Percentiles rank a stretch among this genome's conserved stretches.
phyloP scores from a whole-genome alignment of 495 filamentous ascomycete genomes.

The Penicillium cataractarum region DNA sequence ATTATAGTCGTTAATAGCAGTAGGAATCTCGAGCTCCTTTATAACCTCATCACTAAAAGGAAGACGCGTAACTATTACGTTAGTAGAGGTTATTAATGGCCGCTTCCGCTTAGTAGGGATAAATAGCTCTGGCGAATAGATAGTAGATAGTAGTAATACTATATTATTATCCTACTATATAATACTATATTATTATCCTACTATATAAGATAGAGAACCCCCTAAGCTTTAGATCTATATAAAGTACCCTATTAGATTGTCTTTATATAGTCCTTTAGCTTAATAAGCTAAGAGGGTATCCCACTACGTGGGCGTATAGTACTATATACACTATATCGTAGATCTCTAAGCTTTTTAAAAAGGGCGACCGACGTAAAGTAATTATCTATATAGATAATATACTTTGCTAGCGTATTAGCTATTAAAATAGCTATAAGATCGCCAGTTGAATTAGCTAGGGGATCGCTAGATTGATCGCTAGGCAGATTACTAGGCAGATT shows the following conservation, averaged over 20 bases:
- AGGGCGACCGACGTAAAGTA: background rate
- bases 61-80: background rate
- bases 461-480: too few relatives aligned
- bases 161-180: conserved; percentile 4
- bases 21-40: background rate
- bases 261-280: background rate
- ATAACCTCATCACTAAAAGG: background rate
- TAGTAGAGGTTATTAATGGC: background rate
- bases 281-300: background rate
- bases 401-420: background rate
- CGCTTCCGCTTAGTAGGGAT: background rate
- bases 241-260: background rate
- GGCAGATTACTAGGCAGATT: too few relatives aligned
- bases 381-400: background rate
- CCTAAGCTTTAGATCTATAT: background rate
- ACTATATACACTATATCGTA: background rate
- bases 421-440: background rate
- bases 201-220: background rate
- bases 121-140: background rate
- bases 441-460: too few relatives aligned
- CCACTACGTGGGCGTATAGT: background rate
- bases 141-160: conserved; percentile 2
- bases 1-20: background rate
- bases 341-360: background rate
- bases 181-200: conserved; percentile 7